Conservation (phyloP, 2,329 filamentous ascomycete genomes). For the Botrytis pseudocinerea region DNA sequence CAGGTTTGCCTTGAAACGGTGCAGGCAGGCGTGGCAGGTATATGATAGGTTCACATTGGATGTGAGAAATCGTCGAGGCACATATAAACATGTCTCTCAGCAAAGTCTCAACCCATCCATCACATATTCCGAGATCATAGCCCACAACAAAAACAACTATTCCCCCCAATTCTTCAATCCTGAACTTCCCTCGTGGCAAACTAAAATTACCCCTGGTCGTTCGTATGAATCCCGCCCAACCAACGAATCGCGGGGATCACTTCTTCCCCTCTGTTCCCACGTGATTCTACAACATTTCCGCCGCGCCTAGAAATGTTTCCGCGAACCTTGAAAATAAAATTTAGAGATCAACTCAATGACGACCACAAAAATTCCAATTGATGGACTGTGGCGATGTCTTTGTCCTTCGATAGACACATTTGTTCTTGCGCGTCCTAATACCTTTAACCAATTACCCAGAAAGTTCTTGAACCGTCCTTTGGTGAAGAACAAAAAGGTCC, state of each 20-base stretch:
- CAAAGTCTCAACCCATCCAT: slow-evolving; percentile 1
- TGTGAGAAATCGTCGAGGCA: background rate
- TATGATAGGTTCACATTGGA: slow-evolving; percentile 7
- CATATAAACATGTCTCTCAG: background rate
- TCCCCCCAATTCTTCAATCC: background rate
- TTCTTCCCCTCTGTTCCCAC: slow-evolving; percentile 9
- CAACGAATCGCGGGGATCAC: slow-evolving; percentile 8
- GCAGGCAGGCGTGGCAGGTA: slow-evolving; percentile 2
- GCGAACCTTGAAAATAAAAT: slow-evolving; percentile 8
- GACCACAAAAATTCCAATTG: slow-evolving; percentile 44
- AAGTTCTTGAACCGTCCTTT: slow-evolving; percentile 19
- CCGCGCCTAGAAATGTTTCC: slow-evolving; percentile 12
- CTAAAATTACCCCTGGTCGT: background rate
- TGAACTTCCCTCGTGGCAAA: background rate
- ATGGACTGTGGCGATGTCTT: slow-evolving; percentile 65
- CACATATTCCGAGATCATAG: background rate
- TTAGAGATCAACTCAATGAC: slow-evolving; percentile 38
- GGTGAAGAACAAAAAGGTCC: background rate
- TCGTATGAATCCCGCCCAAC: background rate
- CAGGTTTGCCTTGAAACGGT: slow-evolving; percentile 6
- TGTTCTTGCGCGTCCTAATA: slow-evolving; percentile 26
- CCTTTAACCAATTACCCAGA: background rate
- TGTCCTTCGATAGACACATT: slow-evolving; percentile 55
- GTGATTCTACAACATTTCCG: slow-evolving; percentile 10
- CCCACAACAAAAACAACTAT: background rate